These are phyloP conservation scores for Cladosporium oxysporum DNA, from an alignment of 2,329 filamentous ascomycete species.

Conservation along the genomic window DNA sequence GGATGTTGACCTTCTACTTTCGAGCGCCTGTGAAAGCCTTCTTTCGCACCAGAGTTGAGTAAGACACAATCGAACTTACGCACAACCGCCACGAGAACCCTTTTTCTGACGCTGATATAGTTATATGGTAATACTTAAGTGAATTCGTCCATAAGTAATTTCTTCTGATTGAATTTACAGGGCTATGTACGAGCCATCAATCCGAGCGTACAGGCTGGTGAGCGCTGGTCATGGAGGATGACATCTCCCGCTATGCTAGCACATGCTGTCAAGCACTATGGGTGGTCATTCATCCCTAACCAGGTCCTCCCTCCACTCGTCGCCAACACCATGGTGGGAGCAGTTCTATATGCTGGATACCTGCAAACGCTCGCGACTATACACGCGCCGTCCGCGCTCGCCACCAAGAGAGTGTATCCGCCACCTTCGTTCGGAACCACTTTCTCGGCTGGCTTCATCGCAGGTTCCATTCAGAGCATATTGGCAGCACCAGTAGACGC, in stretches of 20 bases:
- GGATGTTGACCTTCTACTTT: conserved; percentile 88
- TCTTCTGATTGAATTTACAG: conserved; percentile 34
- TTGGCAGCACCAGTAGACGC: conserved; percentile 75
- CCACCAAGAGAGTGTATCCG: conserved; percentile 67
- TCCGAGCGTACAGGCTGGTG: conserved; percentile 52
- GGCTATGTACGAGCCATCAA: conserved; percentile 66
- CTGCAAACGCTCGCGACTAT: conserved; percentile 67
- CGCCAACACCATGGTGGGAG: conserved; percentile 73
- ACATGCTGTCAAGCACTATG: conserved; percentile 67
- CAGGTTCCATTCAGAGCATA: conserved; percentile 69
- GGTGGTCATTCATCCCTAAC: conserved; percentile 73
- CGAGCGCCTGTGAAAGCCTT: conserved; percentile 89
- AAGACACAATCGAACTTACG: conserved; percentile 40
- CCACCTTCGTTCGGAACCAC: conserved; percentile 65
- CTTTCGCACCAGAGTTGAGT: conserved; percentile 87
- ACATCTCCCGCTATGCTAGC: conserved; percentile 71
- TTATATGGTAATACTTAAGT: conserved; percentile 49
- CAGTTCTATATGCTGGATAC: conserved; percentile 74
- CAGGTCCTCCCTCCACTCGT: conserved; percentile 75
- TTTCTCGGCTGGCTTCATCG: conserved; percentile 69
- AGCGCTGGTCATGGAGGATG: conserved; percentile 61
- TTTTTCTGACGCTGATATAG: conserved; percentile 34
- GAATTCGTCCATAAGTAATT: too few relatives aligned
- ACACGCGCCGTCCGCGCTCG: conserved; percentile 64
- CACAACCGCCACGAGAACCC: background rate